These are phyloP conservation scores for Crithidia acanthocephali DNA, from an alignment of 208 protist genomes.

Conservation along the genomic window DNA sequence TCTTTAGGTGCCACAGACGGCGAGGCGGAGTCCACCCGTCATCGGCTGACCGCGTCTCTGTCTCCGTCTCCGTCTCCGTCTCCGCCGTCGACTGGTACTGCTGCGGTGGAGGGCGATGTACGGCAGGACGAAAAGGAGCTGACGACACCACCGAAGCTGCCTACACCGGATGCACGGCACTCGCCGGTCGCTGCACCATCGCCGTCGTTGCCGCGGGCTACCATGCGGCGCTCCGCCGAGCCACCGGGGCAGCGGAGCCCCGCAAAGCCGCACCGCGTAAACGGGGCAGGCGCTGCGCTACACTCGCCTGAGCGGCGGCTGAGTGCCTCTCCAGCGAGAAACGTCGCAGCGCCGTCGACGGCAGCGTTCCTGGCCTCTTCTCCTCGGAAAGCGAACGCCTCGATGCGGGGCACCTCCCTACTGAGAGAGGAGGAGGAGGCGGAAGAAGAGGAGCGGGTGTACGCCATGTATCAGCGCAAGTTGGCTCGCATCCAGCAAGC, in stretches of 20 bases:
- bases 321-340: slow-evolving; percentile 5
- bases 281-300: not conserved
- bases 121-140: not conserved
- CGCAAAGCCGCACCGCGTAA: not conserved
- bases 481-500: slow-evolving; percentile 33
- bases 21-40: no score
- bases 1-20: no score
- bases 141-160: not conserved
- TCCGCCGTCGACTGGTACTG: not conserved
- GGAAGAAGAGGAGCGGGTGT: slow-evolving; percentile 26
- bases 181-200: not conserved
- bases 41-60: no score
- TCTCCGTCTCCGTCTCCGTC: no score
- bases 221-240: not conserved
- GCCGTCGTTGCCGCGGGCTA: not conserved
- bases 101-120: not conserved
- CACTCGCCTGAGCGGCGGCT: not conserved
- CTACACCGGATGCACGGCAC: no score
- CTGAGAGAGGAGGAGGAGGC: not conserved
- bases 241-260: not conserved
- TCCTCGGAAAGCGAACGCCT: no score
- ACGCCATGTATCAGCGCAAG: slow-evolving; percentile 24
- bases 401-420: no score
- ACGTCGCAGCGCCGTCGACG: no score
- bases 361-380: no score